A percentile compares a stretch with the other conserved stretches of the same genome.
These are phyloP conservation scores for Epipyxis sp. DNA, from an alignment of 108 stramenopile genomes.

Conservation along the genomic window DNA sequence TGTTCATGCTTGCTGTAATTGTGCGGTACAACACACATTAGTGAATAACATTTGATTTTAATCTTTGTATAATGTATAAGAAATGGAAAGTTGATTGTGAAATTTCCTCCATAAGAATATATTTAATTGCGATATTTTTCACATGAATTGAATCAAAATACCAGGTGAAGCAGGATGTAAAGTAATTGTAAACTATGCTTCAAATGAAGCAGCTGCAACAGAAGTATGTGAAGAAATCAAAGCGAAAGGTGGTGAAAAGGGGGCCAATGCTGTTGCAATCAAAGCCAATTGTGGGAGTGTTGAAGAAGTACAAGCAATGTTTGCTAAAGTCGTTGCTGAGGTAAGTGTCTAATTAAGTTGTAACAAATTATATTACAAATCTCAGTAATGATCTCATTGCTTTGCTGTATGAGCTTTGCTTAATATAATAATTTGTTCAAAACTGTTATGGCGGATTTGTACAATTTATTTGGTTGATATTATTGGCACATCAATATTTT, in stretches of 20 bases:
- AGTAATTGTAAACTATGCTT: constrained; percentile 88
- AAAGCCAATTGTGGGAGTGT: neutral
- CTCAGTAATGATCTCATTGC: constrained; percentile 34
- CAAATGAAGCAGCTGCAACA: constrained; percentile 72
- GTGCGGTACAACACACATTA: no score
- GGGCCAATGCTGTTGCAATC: constrained; percentile 7
- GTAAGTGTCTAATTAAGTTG: constrained; percentile 39
- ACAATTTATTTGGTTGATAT: constrained; percentile 53
- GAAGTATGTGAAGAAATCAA: constrained; percentile 75
- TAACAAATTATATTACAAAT: constrained; percentile 77
- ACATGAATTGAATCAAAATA: no score
- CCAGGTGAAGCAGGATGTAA: constrained; percentile 72
- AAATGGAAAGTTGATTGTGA: no score
- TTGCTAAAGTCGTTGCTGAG: constrained; percentile 29
- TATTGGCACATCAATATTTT: no score
- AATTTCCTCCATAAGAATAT: no score
- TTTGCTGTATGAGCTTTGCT: neutral
- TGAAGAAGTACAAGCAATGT: constrained; percentile 41
- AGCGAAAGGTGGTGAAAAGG: constrained; percentile 62
- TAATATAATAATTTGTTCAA: neutral
- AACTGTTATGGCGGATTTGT: constrained; percentile 39
- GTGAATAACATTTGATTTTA: no score
- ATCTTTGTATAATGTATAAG: no score
- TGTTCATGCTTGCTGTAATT: no score
- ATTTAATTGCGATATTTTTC: no score